Conservation (phyloP, 352 stramenopile species). For the Albugo candida region DNA sequence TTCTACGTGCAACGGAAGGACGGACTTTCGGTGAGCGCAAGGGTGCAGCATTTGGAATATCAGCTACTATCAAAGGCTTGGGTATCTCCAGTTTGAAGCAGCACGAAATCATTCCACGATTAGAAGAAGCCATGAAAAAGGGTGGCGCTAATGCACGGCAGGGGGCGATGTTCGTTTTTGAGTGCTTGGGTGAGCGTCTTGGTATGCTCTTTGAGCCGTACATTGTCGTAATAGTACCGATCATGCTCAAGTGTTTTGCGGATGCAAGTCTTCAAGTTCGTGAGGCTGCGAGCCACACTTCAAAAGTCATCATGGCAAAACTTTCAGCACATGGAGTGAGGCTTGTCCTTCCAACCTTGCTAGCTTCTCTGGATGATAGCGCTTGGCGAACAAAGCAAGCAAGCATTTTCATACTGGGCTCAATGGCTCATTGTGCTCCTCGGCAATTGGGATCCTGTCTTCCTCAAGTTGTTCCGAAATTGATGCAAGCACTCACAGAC, state of each 20-base stretch:
- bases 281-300: conserved; percentile 86
- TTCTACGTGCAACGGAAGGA: conserved; percentile 44
- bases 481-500: conserved; percentile 94
- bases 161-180: conserved; percentile 93
- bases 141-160: conserved; percentile 67
- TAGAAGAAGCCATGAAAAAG: conserved; percentile 68
- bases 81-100: conserved; percentile 97
- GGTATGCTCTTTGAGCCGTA: conserved; percentile 96
- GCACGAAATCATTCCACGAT: conserved; percentile 88
- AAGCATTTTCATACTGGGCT: conserved; percentile 93
- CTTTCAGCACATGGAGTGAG: conserved; percentile 98
- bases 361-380: conserved; percentile 86
- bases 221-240: conserved; percentile 97
- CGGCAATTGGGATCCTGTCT: conserved; percentile 96
- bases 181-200: conserved; percentile 90
- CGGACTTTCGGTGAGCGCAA: conserved; percentile 78
- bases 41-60: conserved; percentile 94
- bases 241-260: conserved; percentile 96
- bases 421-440: conserved; percentile 95
- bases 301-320: conserved; percentile 96
- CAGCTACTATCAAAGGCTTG: conserved; percentile 97
- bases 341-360: conserved; percentile 93
- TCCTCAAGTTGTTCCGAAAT: conserved; percentile 96
- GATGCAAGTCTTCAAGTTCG: conserved; percentile 93
- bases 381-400: conserved; percentile 98